Evolutionary conservation across 768 basidiomycete species (phyloP), one percentile per base, ranked within the genome.

Genomic region (Naematelia encephala): DNA sequence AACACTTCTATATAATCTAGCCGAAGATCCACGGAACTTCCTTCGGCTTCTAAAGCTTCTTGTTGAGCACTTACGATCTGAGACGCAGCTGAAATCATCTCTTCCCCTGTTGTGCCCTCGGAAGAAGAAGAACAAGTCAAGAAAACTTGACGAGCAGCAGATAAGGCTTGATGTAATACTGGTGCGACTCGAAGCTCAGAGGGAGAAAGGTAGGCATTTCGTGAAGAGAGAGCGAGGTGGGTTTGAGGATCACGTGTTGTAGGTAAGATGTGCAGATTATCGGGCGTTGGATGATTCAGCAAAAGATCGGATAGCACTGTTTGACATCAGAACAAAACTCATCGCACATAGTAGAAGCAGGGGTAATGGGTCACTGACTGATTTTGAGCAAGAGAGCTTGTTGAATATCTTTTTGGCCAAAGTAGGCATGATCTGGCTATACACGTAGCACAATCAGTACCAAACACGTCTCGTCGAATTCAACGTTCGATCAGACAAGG

Each of bases 351-450:
- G n/a, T 21, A 47, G 19, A n/a, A n/a, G 10, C 27, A 3, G 29
- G 29, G 21, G 10, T 3, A 26, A 12, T 11, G 44, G 54, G 55
- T 14, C n/a, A 66, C 72, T 46, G 50, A 77, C 76, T 63, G 56
- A 75, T 68, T 50, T 87, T 86, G 28, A 98, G 81, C 46, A 99
- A 78, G 14, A 97, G 80, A 0, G 89, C 91, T 74, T 99, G 96
- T 72, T 99, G 96, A 54, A 99, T 96, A 74, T 98, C 94, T 74
- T 98, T 98, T 78, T 98, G 93, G 1, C 96, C 94, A 62, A 99
- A 96, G 77, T 98, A 97, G 21, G 89, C 86, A 63, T 86, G 84
- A 46, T 89, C 89, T 4, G 94, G 94, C 91, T 94, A 75, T n/a
- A n/a, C n/a, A n/a, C n/a, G n/a, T n/a, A n/a, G n/a, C n/a, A n/a